These are phyloP conservation scores for Carex scoparia DNA, from an alignment of 176 grass and related monocot species.

Conservation along the genomic window DNA sequence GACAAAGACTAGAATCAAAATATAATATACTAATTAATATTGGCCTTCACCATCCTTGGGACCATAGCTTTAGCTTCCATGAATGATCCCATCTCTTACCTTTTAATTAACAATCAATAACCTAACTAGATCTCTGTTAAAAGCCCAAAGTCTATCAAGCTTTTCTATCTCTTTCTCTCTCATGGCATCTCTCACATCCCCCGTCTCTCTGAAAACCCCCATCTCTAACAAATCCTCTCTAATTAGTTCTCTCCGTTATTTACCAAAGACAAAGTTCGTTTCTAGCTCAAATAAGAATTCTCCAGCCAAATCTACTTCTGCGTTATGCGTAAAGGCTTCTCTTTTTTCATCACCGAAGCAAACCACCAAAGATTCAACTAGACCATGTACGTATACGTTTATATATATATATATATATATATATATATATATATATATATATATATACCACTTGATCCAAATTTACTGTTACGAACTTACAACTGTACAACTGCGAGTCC, in stretches of 20 bases:
- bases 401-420: too few relatives aligned
- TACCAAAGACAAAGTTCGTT: not conserved
- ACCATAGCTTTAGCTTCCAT: not conserved
- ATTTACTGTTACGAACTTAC: not conserved
- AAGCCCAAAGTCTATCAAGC: not conserved
- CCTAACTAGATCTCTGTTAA: constrained; percentile 8
- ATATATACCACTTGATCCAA: not conserved
- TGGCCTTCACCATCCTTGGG: not conserved
- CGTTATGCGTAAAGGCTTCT: constrained; percentile 19
- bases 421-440: not conserved
- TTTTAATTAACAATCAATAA: not conserved
- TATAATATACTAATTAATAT: not conserved
- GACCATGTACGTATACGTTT: constrained; percentile 11
- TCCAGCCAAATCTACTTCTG: not conserved
- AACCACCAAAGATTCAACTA: constrained; percentile 25
- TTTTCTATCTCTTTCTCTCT: not conserved
- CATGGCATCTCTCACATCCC: constrained; percentile 29
- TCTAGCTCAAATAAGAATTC: not conserved
- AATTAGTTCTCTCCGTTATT: not conserved
- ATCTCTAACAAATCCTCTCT: constrained; percentile 2
- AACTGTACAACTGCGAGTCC: not conserved
- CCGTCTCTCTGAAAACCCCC: constrained; percentile 4
- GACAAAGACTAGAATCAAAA: not conserved
- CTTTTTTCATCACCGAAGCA: constrained; percentile 22
- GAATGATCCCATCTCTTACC: not conserved